These are phyloP conservation scores for Trypanosoma lewisi DNA, from an alignment of 208 protist genomes.

Conservation along the genomic window DNA sequence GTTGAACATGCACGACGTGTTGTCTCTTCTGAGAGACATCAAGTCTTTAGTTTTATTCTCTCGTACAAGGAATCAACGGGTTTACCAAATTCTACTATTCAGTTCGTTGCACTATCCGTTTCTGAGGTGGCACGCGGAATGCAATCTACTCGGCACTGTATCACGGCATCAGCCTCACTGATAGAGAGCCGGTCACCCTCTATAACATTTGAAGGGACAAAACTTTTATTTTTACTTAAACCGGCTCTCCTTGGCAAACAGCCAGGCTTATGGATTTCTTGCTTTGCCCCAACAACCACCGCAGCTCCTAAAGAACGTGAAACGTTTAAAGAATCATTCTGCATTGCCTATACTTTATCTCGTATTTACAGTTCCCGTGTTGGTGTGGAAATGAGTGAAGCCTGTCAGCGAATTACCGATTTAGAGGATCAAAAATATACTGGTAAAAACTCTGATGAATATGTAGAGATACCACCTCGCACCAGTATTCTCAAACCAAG, in stretches of 20 bases:
- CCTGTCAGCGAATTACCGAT: not conserved
- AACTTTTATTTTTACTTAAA: conserved; percentile 69
- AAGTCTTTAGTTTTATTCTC: conserved; percentile 68
- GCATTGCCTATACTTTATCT: conserved; percentile 50
- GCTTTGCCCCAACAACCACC: conserved; percentile 53
- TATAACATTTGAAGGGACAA: conserved; percentile 50
- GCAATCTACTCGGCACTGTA: conserved; percentile 67
- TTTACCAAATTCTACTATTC: conserved; percentile 66
- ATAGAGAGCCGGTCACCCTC: conserved; percentile 57
- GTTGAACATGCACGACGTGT: conserved; percentile 18
- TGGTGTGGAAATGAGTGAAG: conserved; percentile 19
- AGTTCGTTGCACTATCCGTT: conserved; percentile 72
- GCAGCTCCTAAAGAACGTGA: conserved; percentile 31
- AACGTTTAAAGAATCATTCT: conserved; percentile 76
- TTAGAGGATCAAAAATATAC: not conserved
- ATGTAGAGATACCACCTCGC: conserved; percentile 12
- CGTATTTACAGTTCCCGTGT: conserved; percentile 52
- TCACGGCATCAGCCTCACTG: conserved; percentile 53
- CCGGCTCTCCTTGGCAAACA: conserved; percentile 61
- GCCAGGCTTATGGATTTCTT: conserved; percentile 67
- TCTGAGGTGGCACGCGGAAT: conserved; percentile 50
- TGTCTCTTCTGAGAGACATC: conserved; percentile 24
- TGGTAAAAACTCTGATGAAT: conserved; percentile 5
- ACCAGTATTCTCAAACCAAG: not conserved
- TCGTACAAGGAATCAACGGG: conserved; percentile 23